Percentiles rank a stretch among this genome's conserved stretches.
phyloP scores from a whole-genome alignment of 106 monocot species.

The Narthecium ossifragum region DNA sequence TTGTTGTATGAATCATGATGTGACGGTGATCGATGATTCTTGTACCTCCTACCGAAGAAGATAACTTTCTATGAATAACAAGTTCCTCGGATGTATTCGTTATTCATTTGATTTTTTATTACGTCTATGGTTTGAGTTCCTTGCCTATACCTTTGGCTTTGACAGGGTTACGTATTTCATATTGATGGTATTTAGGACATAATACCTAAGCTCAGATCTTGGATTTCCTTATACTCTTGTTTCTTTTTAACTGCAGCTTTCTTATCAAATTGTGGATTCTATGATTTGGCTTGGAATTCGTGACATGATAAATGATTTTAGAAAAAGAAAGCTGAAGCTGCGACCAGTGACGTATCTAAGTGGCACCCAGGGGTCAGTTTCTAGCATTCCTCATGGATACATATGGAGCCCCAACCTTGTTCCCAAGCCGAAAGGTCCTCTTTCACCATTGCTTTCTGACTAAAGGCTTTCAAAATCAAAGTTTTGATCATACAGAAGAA shows the following conservation, averaged over 20 bases:
- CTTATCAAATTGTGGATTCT: conserved; percentile 70
- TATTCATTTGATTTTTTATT: too few species aligned
- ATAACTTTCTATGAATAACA: too few species aligned
- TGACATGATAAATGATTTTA: conserved; percentile 78
- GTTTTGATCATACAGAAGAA: too few species aligned
- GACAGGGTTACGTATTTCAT: background rate
- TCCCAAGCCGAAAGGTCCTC: conserved; percentile 66
- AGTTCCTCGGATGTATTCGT: too few species aligned
- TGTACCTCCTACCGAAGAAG: too few species aligned
- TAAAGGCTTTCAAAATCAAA: too few species aligned
- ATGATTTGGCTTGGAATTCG: conserved; percentile 85
- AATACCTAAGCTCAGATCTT: background rate
- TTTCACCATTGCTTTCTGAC: too few species aligned
- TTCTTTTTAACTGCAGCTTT: conserved; percentile 61
- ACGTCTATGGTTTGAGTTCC: too few species aligned
- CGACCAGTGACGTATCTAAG: conserved; percentile 67
- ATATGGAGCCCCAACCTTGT: conserved; percentile 76
- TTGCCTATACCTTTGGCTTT: background rate
- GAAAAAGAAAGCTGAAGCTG: conserved; percentile 67
- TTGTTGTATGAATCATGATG: too few species aligned
- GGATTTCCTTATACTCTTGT: background rate
- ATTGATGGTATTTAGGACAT: background rate
- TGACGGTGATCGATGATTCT: too few species aligned
- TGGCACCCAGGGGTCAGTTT: conserved; percentile 38
- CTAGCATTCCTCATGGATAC: conserved; percentile 57